Evolutionary conservation across 116 monocot genomes (phyloP), one percentile per base, ranked within the genome.

Genomic region (Thalassia testudinum): DNA sequence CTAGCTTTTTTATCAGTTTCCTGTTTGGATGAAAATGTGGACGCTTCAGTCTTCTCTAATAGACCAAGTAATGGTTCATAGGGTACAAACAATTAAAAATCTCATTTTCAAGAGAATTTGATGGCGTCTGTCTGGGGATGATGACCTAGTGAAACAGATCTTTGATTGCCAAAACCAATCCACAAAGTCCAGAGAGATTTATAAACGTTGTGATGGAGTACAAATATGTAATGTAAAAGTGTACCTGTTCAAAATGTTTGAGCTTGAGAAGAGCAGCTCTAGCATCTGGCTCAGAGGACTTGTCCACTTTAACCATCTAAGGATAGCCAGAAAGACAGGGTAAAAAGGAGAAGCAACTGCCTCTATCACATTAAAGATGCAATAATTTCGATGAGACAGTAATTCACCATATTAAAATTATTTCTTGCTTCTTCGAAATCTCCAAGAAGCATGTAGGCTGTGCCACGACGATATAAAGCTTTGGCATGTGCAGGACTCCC

Each of bases 271-370:
- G 78, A 17, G 85, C 93, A 37, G 85, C 76, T 48, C 66, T 68
- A 23, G 93, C 87, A 75, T 87, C 93, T 21, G 87, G 61, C 50
- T 95, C 88, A 21, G 87, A 81, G 43, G 87, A 76, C 70, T 93
- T 93, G 68, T 93, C 87, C 0, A 81, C 22, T 7, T 49, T 69
- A 17, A 87, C 76, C 87, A 87, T 93, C 93, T 68, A 20, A 54
- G 18, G 15, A 20, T 3, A 59, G 19, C 13, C 28, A 22, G 12
- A 54, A 24, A 12, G 59, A 22, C 14, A 40, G 16, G 43, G 43
- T 15, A 7, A 12, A n/a, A 26, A 16, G 29, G 2, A 40, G 21
- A 23, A 34, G 10, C 3, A 10, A 34, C 10, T 10, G 3, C 10
- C 30, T 34, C 6, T 10, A 34, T 34, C 10, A 34, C n/a, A 10